Base-by-base conservation (phyloP, 768 basidiomycete genomes). In the Aureoboletus auriporus region DNA sequence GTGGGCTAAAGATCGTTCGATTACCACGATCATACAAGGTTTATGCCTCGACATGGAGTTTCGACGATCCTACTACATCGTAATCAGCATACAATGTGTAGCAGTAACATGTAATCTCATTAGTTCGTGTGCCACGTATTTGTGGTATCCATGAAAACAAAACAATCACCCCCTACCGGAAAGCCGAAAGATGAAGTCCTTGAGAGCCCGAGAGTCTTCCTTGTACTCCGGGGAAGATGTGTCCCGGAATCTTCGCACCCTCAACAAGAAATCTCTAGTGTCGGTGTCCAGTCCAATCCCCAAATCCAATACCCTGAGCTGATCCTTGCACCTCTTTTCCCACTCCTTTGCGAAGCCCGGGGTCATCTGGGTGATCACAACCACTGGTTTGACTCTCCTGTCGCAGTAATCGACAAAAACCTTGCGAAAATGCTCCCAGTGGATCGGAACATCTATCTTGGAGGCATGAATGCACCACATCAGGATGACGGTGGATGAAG, bases 391-490 rank as follows among this genome's bases (percentile, higher is more conserved):
- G 41, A 59, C 60, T 45, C 12, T 64, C 54, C 29, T 53, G 17
- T 47, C 26, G 34, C 62, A 62, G 35, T 62, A 62, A n/a, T 62
- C 47, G 49, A 54, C 54, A 33, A 59, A 63, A 20, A 62, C 53
- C 33, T 53, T 59, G 56, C 56, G 54, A 53, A 63, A 63, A 27
- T 62, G 59, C 11, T 48, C 48, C 61, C 61, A 63, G 38, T 64
- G 60, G 29, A 50, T 51, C 9, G 57, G 52, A 37, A 62, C 51
- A 16, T 56, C 59, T 40, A 64, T 64, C 51, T 63, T 64, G 6
- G 57, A 62, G 35, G 61, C 61, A n/a, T 56, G 56, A 16, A 63
- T 64, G n/a, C 61, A 62, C 61, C 61, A 64, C 46, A 64, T 50
- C 7, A 64, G 54, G 46, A 61, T 26, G 42, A 60, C 36, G 44